Evolutionary conservation across 78 protist species (phyloP), one percentile per base, ranked within the genome.

Genomic region (Cavenderia fasciculata): DNA sequence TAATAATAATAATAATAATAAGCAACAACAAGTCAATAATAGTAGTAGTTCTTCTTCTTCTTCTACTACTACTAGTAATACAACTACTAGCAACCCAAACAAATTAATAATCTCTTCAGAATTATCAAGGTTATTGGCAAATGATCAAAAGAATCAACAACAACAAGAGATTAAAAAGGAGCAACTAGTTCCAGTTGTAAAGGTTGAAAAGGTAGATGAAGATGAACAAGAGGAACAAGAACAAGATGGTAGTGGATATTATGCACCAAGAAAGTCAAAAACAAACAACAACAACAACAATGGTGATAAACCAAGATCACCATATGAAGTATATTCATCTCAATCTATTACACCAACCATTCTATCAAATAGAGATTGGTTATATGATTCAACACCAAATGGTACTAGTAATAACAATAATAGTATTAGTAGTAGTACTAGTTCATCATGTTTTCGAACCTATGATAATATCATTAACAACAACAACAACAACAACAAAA

Each of bases 301-400:
- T 44, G 10, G 21, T 44, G 6, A 6, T 44, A 44, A 44, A 44
- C 49, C 49, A 44, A 44, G 10, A 27, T 57, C 63, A 57, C 63
- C 63, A 7, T 57, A 57, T 57, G 63, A 57, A 23, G 63, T 27
- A 25, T 57, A 57, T 57, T 27, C 63, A 57, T 57, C 63, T 27
- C 10, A 29, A 27, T 7, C 63, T 23, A 21, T 23, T 21, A 27
- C 38, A 27, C 63, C 63, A 25, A 57, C n/a, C n/a, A n/a, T n/a
- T n/a, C n/a, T 52, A 52, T 25, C 59, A 16, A 25, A 10, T 57
- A 36, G 63, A 57, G n/a, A 57, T 27, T n/a, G n/a, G n/a, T n/a
- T n/a, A n/a, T n/a, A n/a, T n/a, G n/a, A n/a, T n/a, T n/a, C n/a
- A n/a, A n/a, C n/a, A n/a, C n/a, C n/a, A n/a, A n/a, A n/a, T n/a